Evolutionary conservation across 768 basidiomycete genomes (phyloP), one percentile per base, ranked within the genome.

Genomic region (Auricularia cornea): DNA sequence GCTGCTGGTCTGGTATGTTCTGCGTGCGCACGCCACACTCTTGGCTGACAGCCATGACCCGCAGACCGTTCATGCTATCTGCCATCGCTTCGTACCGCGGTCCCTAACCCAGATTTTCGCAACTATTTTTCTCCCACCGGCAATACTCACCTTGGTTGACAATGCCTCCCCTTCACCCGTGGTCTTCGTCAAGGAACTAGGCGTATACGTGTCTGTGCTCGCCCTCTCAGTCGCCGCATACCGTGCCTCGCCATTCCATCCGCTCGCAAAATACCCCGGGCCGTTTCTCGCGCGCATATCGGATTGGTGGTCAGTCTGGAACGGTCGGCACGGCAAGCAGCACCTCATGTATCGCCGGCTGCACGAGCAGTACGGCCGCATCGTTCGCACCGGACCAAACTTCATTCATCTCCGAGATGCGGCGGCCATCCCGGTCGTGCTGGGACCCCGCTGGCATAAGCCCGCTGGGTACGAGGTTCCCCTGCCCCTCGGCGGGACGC

Each of bases 291-390:
- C 74, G 69, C 81, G 73, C 59, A 35, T 81, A 29, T 75, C 79
- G 10, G 79, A 80, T 60, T 68, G 80, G 18, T 74, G 72, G 65
- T 69, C 76, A 20, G 75, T 76, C 2, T 72, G 72, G 63, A 62
- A 78, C 10, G 74, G 75, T 20, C 65, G 69, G 14, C 64, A 64
- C 0, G 83, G 83, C 12, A 77, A 78, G 63, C 81, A 82, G 60
- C 79, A 85, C 65, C 68, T 76, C 3, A 78, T 78, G 64, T 80
- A 80, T 65, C 68, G 74, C n/a, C 65, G 71, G 23, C 69, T 85
- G 16, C 86, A 86, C 66, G 73, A 78, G 51, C 74, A 73, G 57
- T 86, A 84, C 60, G 86, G 86, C 2, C 78, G 82, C 59, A 74
- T 82, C n/a, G 83, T 86, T 41, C 74, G 86, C 67, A 78, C 83